Percentiles rank a stretch among this genome's conserved stretches.
Evolutionary conservation across 257 asterid species (phyloP).

Genomic region (Petunia axillaris): DNA sequence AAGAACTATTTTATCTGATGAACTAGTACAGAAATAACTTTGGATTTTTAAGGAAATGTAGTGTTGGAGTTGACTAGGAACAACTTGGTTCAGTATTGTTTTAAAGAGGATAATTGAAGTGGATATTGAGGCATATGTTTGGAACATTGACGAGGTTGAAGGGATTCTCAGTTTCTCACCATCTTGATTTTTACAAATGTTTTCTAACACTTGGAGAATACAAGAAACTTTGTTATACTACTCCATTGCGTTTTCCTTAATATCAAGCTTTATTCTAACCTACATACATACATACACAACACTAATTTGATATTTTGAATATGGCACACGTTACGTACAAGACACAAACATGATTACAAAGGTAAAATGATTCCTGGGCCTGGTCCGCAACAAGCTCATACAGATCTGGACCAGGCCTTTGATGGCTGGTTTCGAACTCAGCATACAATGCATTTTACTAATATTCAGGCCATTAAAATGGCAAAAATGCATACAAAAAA

Average conservation of each 20-base stretch:
- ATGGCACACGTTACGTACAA: too few relatives aligned
- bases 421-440: too few relatives aligned
- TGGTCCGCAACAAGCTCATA: too few relatives aligned
- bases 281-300: too few relatives aligned
- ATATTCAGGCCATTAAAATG: too few relatives aligned
- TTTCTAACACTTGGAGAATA: background rate
- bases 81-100: conserved; percentile 57
- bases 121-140: conserved; percentile 63
- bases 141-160: conserved; percentile 56
- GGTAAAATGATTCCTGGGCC: too few relatives aligned
- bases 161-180: conserved; percentile 61
- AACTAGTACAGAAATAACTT: conserved; percentile 35
- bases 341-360: too few relatives aligned
- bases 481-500: too few relatives aligned
- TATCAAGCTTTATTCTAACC: too few relatives aligned
- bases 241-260: background rate
- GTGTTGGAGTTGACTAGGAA: conserved; percentile 54
- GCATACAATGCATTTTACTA: too few relatives aligned
- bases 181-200: conserved; percentile 27
- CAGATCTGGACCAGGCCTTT: too few relatives aligned
- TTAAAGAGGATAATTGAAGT: conserved; percentile 60
- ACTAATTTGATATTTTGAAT: too few relatives aligned
- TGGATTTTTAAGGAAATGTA: conserved; percentile 38
- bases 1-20: conserved; percentile 35
- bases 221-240: background rate